Percentiles rank a stretch among this genome's conserved stretches.
phyloP scores from a whole-genome alignment of 2,329 filamentous ascomycete genomes.

The Aureobasidium sp. region DNA sequence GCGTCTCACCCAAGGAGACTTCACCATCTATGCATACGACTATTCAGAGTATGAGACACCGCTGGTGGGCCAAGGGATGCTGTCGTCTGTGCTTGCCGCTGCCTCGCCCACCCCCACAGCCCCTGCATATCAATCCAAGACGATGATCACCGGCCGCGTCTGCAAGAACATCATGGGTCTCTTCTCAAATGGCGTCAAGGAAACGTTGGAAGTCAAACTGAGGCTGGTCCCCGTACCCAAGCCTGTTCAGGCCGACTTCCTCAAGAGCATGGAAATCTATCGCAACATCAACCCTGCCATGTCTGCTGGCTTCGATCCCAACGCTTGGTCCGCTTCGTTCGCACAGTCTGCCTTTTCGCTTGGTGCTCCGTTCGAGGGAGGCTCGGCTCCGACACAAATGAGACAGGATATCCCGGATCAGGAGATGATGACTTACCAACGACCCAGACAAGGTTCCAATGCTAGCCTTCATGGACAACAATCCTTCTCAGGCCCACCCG shows the following conservation, averaged over 20 bases:
- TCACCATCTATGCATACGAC: slow-evolving; percentile 94
- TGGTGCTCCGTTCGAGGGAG: slow-evolving; percentile 15
- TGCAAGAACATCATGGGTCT: slow-evolving; percentile 78
- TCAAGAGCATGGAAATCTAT: slow-evolving; percentile 55
- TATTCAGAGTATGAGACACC: slow-evolving; percentile 93
- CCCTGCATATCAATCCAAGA: slow-evolving; percentile 55
- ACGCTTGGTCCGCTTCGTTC: slow-evolving; percentile 68
- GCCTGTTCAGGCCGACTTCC: slow-evolving; percentile 53
- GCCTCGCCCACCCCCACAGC: slow-evolving; percentile 50
- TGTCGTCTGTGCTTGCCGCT: slow-evolving; percentile 72
- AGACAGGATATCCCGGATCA: slow-evolving; percentile 2
- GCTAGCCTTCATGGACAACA: slow-evolving; percentile 14
- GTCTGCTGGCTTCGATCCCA: slow-evolving; percentile 58
- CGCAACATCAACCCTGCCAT: slow-evolving; percentile 52
- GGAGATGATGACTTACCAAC: slow-evolving; percentile 4
- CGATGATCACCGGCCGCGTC: slow-evolving; percentile 80
- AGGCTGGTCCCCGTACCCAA: slow-evolving; percentile 73
- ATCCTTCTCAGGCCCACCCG: slow-evolving; percentile 5
- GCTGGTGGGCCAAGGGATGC: slow-evolving; percentile 88
- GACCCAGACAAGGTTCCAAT: slow-evolving; percentile 12
- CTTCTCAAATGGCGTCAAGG: slow-evolving; percentile 73
- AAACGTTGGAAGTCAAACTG: slow-evolving; percentile 89
- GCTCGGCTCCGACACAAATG: neutral
- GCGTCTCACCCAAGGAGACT: slow-evolving; percentile 64
- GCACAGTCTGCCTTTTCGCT: slow-evolving; percentile 5